phyloP scores from a whole-genome alignment of 2,329 filamentous ascomycete genomes.

The Cadophora gregata region DNA sequence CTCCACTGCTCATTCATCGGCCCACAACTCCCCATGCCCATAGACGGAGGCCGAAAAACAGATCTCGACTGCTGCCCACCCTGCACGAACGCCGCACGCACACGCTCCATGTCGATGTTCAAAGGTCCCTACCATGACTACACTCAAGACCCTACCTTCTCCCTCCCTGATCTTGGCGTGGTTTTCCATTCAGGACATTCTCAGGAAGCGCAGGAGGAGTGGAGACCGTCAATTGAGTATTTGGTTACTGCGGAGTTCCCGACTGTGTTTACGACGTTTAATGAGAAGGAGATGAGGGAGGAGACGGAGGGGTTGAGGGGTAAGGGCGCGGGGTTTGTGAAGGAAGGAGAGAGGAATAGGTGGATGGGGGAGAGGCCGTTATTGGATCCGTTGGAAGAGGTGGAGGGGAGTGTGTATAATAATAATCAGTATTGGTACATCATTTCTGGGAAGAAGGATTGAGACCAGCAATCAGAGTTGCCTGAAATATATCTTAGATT shows the following conservation, averaged over 20 bases:
- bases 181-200: slow-evolving; percentile 32
- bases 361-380: slow-evolving; percentile 31
- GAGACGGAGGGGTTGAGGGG: slow-evolving; percentile 23
- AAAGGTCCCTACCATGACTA: slow-evolving; percentile 31
- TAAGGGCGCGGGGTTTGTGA: slow-evolving; percentile 23
- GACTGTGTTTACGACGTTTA: slow-evolving; percentile 33
- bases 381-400: slow-evolving; percentile 28
- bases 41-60: background rate
- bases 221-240: slow-evolving; percentile 28
- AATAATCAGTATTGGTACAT: slow-evolving; percentile 34
- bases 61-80: slow-evolving; percentile 27
- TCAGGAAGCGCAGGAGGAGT: slow-evolving; percentile 20
- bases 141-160: slow-evolving; percentile 2
- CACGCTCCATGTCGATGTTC: slow-evolving; percentile 21
- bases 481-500: too few species aligned
- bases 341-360: slow-evolving; percentile 27
- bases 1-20: slow-evolving; percentile 26
- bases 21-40: slow-evolving; percentile 18
- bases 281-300: slow-evolving; percentile 31
- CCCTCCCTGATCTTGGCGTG: slow-evolving; percentile 29
- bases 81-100: slow-evolving; percentile 20
- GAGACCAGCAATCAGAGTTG: too few species aligned
- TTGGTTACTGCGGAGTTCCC: slow-evolving; percentile 20
- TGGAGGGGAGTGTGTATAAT: slow-evolving; percentile 26
- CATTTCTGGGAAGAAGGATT: slow-evolving; percentile 11